Evolutionary conservation across 495 filamentous ascomycete species (phyloP), one percentile per base, ranked within the genome.

Genomic region (Rhypophila decipiens): DNA sequence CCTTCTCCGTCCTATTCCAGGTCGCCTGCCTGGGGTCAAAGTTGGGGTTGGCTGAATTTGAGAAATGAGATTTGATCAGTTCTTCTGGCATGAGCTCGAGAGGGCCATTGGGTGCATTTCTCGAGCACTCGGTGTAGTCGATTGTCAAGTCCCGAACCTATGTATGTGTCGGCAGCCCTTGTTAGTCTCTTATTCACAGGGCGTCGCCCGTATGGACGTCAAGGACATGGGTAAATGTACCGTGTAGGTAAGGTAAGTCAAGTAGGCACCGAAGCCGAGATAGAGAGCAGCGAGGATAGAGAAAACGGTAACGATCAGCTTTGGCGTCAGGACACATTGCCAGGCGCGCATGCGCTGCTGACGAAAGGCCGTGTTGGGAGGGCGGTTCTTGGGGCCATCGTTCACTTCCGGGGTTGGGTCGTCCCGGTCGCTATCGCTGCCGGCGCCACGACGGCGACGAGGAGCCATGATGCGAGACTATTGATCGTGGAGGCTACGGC

Each of bases 71-170:
- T 1, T 72, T 73, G 24, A 88, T 79, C 27, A 76, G 66, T 49
- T 74, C 65, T 3, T 60, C 39, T 1, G 81, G 77, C 39, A 94
- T 83, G 1, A 56, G 22, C 0, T 38, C 54, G 29, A 57, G 76
- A 9, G 82, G 76, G 19, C 74, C 45, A 7, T 20, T 43, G 1
- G 78, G 77, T 9, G 83, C 77, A 15, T 75, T 58, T 0, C 42
- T 49, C 33, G 60, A 53, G 67, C 93, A 98, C 47, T 86, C 65
- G 2, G 90, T 87, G 61, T 98, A 98, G 64, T 98, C 88, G 58
- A 98, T 83, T 10, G 76, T 73, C 46, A 97, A 70, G 67, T 95
- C 91, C 74, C 96, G 84, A 29, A 97, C 88, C 89, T 95, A 46
- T 31, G 31, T 40, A 40, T 34, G 37, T 4, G 63, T 76, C 18